Base-by-base conservation (phyloP, 352 stramenopile genomes). In the Globisporangium heterothallicum region DNA sequence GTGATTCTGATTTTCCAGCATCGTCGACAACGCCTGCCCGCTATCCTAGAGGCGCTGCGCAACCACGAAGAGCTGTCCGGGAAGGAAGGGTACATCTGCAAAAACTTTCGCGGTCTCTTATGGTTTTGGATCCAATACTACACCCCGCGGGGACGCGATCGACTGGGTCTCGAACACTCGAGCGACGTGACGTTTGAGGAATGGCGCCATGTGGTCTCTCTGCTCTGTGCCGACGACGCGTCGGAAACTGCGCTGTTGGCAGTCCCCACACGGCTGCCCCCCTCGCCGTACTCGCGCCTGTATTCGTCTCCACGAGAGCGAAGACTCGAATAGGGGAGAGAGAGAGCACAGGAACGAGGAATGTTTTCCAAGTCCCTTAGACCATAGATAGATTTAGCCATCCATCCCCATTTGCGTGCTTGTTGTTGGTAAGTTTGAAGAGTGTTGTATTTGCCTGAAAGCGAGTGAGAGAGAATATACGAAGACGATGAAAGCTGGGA, bases 61-160 rank as follows among this genome's bases (percentile, higher is more conserved):
- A 76, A 74, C 34, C 72, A 89, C 26, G 73, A 92, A 54, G 70
- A 84, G 18, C 49, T 76, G 18, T 79, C 72, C 6, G 76, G 76
- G 40, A 85, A 88, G 49, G 60, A 70, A 32, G 75, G 74, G 14
- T 89, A 90, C 59, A 70, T 91, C 36, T 87, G 78, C 55, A 54
- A 66, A 43, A 97, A 98, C 62, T 98, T 98, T 60, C 86, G 94
- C 13, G 72, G 87, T 4, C 72, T 98, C 27, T 59, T 98, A 10
- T 98, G 92, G 89, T 98, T 98, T 54, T 98, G 92, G 92, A 84
- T 93, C 27, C 84, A 98, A 66, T 98, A 98, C 63, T 98, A 98
- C 63, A 89, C 88, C 4, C 92, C 95, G 8, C 75, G 92, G 42
- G 93, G 93, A 8, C 78, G 94, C 32, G 95, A 98, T 64, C 73